Percentiles rank a stretch among this genome's conserved stretches.
Conservation (phyloP, 345 rosid genomes). For the Linum lewisii region DNA sequence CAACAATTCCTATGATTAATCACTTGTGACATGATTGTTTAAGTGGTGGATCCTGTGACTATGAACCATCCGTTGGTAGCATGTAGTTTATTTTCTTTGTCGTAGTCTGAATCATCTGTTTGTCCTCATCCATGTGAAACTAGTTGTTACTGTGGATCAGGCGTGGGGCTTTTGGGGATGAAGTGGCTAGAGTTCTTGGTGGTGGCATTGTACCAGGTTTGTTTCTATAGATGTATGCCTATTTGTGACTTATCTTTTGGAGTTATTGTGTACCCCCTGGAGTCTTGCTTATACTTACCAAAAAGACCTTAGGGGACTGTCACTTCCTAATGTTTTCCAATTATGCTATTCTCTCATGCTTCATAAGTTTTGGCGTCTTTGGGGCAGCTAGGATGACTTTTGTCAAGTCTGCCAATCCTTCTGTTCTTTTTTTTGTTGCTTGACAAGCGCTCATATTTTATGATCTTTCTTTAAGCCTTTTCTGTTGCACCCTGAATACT, state of each 20-base stretch:
- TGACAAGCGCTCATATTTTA: background rate
- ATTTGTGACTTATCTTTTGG: background rate
- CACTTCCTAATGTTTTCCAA: background rate
- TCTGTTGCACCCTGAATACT: background rate
- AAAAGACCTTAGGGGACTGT: background rate
- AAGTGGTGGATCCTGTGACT: background rate
- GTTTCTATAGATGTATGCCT: background rate
- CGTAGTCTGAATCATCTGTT: background rate
- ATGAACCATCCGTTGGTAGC: background rate
- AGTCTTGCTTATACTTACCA: background rate
- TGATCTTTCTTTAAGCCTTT: background rate
- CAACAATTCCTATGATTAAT: background rate
- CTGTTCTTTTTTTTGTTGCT: background rate
- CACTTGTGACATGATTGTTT: background rate
- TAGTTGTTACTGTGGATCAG: constrained; percentile 28
- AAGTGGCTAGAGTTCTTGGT: constrained; percentile 88
- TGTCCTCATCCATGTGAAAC: constrained; percentile 1
- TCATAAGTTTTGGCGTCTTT: background rate
- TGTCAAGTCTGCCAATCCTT: background rate
- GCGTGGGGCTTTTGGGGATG: constrained; percentile 66
- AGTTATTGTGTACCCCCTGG: background rate
- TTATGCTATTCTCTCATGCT: background rate
- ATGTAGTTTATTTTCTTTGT: background rate
- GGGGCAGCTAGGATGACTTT: background rate
- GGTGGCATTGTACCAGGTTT: constrained; percentile 97